Percentiles rank a stretch among this genome's conserved stretches.
Conservation (phyloP, 2,329 filamentous ascomycete species). For the Trichoderma simmonsii region DNA sequence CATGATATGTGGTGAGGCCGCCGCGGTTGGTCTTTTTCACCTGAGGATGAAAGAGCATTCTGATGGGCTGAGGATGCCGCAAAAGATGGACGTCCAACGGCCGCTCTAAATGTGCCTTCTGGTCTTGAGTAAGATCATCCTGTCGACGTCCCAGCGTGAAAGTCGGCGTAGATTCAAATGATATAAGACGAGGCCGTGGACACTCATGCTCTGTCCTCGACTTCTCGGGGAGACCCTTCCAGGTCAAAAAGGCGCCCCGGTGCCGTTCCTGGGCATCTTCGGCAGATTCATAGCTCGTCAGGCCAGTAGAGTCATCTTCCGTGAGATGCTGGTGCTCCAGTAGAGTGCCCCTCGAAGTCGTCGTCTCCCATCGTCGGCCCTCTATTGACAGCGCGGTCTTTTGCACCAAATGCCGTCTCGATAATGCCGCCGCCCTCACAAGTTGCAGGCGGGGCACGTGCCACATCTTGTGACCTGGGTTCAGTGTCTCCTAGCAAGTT, state of each 20-base stretch:
- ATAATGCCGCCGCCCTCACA: not conserved
- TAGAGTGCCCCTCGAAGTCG: conserved; percentile 14
- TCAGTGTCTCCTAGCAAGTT: not conserved
- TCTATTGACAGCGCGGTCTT: not conserved
- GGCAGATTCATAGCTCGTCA: conserved; percentile 33
- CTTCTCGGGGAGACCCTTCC: conserved; percentile 28
- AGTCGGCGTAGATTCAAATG: conserved; percentile 77
- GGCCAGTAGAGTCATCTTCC: conserved; percentile 21
- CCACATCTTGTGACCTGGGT: conserved; percentile 17
- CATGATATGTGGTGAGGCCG: conserved; percentile 92
- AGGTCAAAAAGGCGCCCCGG: conserved; percentile 34
- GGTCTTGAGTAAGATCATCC: conserved; percentile 42
- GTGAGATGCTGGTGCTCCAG: conserved; percentile 33
- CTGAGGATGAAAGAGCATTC: conserved; percentile 46
- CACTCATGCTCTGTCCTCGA: conserved; percentile 25
- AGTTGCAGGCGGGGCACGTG: conserved; percentile 3
- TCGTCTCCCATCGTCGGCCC: not conserved
- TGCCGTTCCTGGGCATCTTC: conserved; percentile 33
- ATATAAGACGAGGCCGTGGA: conserved; percentile 70
- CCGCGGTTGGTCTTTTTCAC: conserved; percentile 74
- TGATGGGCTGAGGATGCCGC: conserved; percentile 29
- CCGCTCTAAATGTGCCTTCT: conserved; percentile 44
- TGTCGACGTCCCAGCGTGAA: conserved; percentile 91
- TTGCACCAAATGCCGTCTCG: not conserved
- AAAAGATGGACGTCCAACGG: conserved; percentile 36